Conservation (phyloP, 148 eudicot species). For the Silene latifolia region DNA sequence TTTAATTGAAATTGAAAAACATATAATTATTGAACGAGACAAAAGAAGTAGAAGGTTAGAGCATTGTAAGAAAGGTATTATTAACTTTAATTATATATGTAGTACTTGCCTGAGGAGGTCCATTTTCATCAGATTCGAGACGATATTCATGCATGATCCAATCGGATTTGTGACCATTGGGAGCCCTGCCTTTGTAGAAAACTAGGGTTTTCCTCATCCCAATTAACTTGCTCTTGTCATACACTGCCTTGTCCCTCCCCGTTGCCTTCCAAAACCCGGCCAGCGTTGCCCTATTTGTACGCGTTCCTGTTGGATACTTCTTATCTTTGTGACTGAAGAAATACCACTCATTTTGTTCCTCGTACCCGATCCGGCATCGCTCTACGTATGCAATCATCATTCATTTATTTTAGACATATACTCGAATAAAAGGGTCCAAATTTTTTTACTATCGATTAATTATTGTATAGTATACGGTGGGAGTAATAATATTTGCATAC, state of each 20-base stretch:
- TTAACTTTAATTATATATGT: no score
- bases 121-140: conserved; percentile 81
- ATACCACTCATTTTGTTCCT: conserved; percentile 79
- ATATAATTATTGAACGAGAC: no score
- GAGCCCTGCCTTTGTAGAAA: conserved; percentile 81
- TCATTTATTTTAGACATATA: neutral
- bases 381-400: conserved; percentile 29
- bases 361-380: conserved; percentile 68
- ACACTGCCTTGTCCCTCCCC: conserved; percentile 77
- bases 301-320: conserved; percentile 75
- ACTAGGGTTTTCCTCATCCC: conserved; percentile 93
- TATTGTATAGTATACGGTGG: no score
- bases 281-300: conserved; percentile 81
- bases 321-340: conserved; percentile 83
- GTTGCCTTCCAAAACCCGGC: conserved; percentile 97
- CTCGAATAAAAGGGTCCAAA: no score
- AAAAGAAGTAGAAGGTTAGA: neutral
- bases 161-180: conserved; percentile 79
- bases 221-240: conserved; percentile 55
- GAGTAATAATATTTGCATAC: no score
- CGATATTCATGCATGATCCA: conserved; percentile 97
- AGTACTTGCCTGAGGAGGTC: conserved; percentile 67
- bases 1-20: no score
- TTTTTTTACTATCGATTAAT: no score
- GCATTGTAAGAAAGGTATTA: neutral